phyloP scores from a whole-genome alignment of 2,329 filamentous ascomycete genomes.

The Thyridium curvatum region DNA sequence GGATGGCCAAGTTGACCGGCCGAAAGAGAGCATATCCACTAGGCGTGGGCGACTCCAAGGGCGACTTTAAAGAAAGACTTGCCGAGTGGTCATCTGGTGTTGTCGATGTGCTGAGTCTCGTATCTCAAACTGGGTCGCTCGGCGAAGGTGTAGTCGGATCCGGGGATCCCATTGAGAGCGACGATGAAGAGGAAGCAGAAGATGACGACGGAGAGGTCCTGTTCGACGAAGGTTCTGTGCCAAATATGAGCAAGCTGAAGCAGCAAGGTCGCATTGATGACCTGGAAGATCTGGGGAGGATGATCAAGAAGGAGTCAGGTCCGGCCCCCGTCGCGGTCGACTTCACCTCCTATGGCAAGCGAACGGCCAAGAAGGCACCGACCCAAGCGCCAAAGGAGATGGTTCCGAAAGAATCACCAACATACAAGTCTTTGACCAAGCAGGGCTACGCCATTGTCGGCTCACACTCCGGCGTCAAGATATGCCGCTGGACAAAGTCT shows the following conservation, averaged over 20 bases:
- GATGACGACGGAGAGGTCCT: constrained; percentile 48
- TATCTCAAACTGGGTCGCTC: constrained; percentile 51
- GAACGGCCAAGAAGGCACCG: constrained; percentile 35
- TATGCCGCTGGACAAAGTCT: constrained; percentile 98
- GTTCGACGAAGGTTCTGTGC: constrained; percentile 31
- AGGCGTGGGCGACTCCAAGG: constrained; percentile 80
- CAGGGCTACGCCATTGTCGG: constrained; percentile 95
- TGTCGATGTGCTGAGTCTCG: constrained; percentile 60
- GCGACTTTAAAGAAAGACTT: constrained; percentile 60
- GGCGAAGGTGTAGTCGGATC: constrained; percentile 69
- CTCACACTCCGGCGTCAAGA: constrained; percentile 93
- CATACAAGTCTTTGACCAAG: constrained; percentile 83
- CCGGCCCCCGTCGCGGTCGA: constrained; percentile 66
- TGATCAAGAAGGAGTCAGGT: constrained; percentile 40
- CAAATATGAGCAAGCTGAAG: constrained; percentile 33
- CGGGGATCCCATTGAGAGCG: constrained; percentile 79
- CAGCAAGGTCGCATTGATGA: constrained; percentile 57
- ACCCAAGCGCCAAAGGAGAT: constrained; percentile 68
- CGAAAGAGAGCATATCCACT: constrained; percentile 83
- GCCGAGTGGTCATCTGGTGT: constrained; percentile 75
- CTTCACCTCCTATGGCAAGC: constrained; percentile 68
- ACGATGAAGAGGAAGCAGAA: constrained; percentile 63
- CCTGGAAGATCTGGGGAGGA: constrained; percentile 74
- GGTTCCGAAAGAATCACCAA: constrained; percentile 87
- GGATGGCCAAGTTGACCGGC: constrained; percentile 92